These are phyloP conservation scores for Monosporascus sp. DNA, from an alignment of 2,329 filamentous ascomycete genomes.

Conservation along the genomic window DNA sequence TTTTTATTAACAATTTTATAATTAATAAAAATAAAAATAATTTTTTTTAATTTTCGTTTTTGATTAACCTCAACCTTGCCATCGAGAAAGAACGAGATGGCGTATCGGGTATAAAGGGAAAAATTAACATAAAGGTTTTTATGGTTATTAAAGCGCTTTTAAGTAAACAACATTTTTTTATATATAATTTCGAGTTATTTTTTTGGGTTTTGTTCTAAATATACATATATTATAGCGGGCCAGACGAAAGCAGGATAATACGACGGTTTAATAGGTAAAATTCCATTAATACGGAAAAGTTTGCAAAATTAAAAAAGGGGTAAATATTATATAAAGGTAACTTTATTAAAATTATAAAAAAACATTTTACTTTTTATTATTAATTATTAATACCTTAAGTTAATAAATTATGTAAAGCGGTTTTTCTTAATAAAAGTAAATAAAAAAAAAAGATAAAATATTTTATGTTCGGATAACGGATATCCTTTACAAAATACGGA, in stretches of 20 bases:
- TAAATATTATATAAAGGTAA: too few species aligned
- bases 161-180: not conserved
- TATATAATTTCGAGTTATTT: slow-evolving; percentile 28
- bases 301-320: too few species aligned
- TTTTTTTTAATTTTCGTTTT: slow-evolving; percentile 1
- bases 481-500: too few species aligned
- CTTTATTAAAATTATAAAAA: too few species aligned
- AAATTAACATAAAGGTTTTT: slow-evolving; percentile 5
- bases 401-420: too few species aligned
- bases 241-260: slow-evolving; percentile 9
- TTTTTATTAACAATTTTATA: slow-evolving; percentile 19
- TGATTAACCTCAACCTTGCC: slow-evolving; percentile 11
- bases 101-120: not conserved
- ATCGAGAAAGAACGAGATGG: not conserved
- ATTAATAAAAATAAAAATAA: slow-evolving; percentile 4
- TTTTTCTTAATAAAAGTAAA: too few species aligned
- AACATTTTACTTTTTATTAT: too few species aligned
- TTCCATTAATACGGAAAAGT: not conserved
- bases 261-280: slow-evolving; percentile 3
- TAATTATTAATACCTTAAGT: too few species aligned
- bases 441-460: too few species aligned
- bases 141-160: slow-evolving; percentile 10
- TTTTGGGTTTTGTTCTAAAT: slow-evolving; percentile 38
- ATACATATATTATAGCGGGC: slow-evolving; percentile 28
- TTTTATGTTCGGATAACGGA: too few species aligned